Conservation (phyloP, 2,329 filamentous ascomycete genomes). For the Cadophora malorum region DNA sequence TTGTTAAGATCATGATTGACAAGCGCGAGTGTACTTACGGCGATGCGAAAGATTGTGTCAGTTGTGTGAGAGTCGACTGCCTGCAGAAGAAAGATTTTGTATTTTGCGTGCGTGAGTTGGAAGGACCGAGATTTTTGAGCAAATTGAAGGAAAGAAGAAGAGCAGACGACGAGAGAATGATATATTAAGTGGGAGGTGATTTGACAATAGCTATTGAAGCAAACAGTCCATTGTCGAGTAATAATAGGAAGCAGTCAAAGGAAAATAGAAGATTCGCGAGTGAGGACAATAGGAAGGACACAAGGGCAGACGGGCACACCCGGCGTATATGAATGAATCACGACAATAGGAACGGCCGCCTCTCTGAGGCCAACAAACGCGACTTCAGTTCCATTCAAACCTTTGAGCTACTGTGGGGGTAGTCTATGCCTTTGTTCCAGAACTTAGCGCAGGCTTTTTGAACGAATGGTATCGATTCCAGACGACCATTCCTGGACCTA, state of each 20-base stretch:
- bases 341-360: conserved; percentile 26
- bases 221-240: conserved; percentile 35
- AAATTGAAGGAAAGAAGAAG: conserved; percentile 27
- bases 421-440: conserved; percentile 32
- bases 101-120: conserved; percentile 26
- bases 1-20: conserved; percentile 6
- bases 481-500: conserved; percentile 32
- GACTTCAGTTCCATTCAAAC: conserved; percentile 15
- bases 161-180: conserved; percentile 10
- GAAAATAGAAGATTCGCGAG: conserved; percentile 25
- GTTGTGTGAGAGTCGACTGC: conserved; percentile 37
- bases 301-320: conserved; percentile 26
- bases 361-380: conserved; percentile 27
- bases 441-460: conserved; percentile 29
- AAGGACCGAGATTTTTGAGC: conserved; percentile 26
- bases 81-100: conserved; percentile 38
- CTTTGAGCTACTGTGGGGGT: conserved; percentile 29
- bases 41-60: conserved; percentile 38
- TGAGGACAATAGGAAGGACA: conserved; percentile 38
- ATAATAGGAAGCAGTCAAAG: conserved; percentile 32
- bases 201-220: conserved; percentile 33
- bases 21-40: background rate
- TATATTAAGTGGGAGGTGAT: conserved; percentile 22
- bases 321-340: conserved; percentile 37
- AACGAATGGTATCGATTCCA: conserved; percentile 32